Percentiles rank a stretch among this genome's conserved stretches.
phyloP scores from a whole-genome alignment of 495 filamentous ascomycete species.

The Aspergillus nanangensis region DNA sequence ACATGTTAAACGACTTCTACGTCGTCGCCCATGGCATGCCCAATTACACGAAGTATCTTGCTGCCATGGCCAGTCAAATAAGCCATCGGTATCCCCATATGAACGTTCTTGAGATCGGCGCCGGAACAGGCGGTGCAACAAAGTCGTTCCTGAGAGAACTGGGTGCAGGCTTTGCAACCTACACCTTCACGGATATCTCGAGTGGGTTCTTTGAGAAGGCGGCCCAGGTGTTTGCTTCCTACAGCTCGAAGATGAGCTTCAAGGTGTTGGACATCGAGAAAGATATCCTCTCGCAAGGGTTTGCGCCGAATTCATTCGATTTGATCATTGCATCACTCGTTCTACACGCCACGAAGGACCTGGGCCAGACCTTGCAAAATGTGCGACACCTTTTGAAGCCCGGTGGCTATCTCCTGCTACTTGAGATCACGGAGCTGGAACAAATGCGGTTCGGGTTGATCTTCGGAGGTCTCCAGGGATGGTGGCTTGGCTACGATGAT shows the following conservation, averaged over 20 bases:
- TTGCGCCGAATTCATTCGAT: conserved; percentile 34
- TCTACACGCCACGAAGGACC: conserved; percentile 4
- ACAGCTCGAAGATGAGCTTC: conserved; percentile 30
- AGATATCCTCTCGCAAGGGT: conserved; percentile 32
- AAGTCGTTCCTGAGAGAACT: conserved; percentile 16
- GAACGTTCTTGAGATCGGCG: neutral
- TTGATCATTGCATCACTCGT: conserved; percentile 15
- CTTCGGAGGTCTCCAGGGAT: conserved; percentile 16
- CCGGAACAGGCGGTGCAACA: conserved; percentile 27
- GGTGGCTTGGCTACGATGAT: conserved; percentile 20
- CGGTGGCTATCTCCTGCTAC: conserved; percentile 10
- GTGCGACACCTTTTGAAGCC: neutral
- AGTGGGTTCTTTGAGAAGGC: conserved; percentile 35
- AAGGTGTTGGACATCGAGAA: conserved; percentile 36
- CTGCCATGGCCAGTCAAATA: conserved; percentile 19
- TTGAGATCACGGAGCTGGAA: conserved; percentile 36
- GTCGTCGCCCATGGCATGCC: conserved; percentile 21
- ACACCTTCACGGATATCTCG: conserved; percentile 51
- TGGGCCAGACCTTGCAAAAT: conserved; percentile 16
- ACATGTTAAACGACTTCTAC: conserved; percentile 37
- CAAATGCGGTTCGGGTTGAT: conserved; percentile 17
- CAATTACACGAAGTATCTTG: neutral
- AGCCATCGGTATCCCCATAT: neutral
- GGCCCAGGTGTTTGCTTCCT: conserved; percentile 4
- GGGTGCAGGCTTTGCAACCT: conserved; percentile 16